These are phyloP conservation scores for Corchorus capsularis DNA, from an alignment of 345 rosid genomes.

Conservation along the genomic window DNA sequence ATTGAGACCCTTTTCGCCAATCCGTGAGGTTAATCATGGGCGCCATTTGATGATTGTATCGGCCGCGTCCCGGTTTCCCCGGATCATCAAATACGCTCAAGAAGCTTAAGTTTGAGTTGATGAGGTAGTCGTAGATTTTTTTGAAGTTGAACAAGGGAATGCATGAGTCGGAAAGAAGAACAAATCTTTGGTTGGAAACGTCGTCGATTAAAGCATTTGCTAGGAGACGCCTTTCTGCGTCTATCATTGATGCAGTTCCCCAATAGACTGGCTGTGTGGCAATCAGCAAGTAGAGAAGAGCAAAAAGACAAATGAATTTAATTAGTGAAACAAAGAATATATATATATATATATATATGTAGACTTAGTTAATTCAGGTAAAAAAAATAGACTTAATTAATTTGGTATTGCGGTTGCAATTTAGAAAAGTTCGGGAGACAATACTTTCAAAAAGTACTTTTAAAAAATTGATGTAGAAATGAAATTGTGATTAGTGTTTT, in stretches of 20 bases:
- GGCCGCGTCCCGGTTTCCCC: constrained; percentile 51
- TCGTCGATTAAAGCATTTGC: constrained; percentile 61
- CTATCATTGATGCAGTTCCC: constrained; percentile 70
- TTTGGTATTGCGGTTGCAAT: no score
- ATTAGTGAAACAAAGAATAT: background rate
- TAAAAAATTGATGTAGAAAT: no score
- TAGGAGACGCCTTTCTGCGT: constrained; percentile 67
- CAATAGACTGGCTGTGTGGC: constrained; percentile 61
- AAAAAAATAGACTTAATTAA: no score
- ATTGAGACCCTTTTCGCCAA: constrained; percentile 87
- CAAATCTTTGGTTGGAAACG: constrained; percentile 61
- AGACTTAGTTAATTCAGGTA: no score
- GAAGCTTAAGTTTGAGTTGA: constrained; percentile 50
- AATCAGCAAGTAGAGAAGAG: background rate
- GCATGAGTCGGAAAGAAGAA: constrained; percentile 75
- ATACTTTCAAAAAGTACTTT: no score
- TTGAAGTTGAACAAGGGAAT: constrained; percentile 65
- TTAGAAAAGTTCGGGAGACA: no score
- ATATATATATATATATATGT: no score
- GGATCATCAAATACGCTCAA: constrained; percentile 52
- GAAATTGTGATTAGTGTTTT: no score
- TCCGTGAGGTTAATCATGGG: constrained; percentile 54
- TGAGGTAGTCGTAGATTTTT: constrained; percentile 50
- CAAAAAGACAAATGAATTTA: background rate
- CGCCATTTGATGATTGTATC: constrained; percentile 58